A percentile compares a stretch with the other conserved stretches of the same genome.
Conservation (phyloP, 2,329 filamentous ascomycete genomes). For the Aspergillus tamarii region DNA sequence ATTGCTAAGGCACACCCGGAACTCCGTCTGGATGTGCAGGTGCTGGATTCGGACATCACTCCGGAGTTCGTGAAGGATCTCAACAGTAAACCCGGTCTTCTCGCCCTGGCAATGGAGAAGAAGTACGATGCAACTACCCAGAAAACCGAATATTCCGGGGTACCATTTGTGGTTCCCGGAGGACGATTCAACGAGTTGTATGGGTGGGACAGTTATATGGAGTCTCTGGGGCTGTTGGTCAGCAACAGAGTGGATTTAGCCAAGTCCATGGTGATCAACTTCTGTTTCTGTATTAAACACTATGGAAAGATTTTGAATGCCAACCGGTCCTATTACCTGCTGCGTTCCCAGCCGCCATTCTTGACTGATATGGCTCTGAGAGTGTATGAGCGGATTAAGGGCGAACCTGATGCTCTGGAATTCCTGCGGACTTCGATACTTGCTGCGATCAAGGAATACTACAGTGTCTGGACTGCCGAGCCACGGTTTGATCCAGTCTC, state of each 20-base stretch:
- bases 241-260: slow-evolving; percentile 84
- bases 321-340: slow-evolving; percentile 93
- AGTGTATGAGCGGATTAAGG: slow-evolving; percentile 90
- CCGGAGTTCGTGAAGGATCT: slow-evolving; percentile 79
- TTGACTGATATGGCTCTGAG: slow-evolving; percentile 95
- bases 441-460: slow-evolving; percentile 95
- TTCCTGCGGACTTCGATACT: slow-evolving; percentile 80
- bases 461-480: slow-evolving; percentile 80
- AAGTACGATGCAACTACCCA: slow-evolving; percentile 68
- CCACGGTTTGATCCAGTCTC: slow-evolving; percentile 78
- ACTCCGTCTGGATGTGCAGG: slow-evolving; percentile 82
- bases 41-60: slow-evolving; percentile 72
- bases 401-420: slow-evolving; percentile 76
- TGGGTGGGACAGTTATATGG: slow-evolving; percentile 99
- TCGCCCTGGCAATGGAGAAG: slow-evolving; percentile 88
- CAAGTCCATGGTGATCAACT: slow-evolving; percentile 94
- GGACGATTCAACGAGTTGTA: slow-evolving; percentile 98
- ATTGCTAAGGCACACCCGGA: slow-evolving; percentile 80
- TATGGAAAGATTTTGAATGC: slow-evolving; percentile 99
- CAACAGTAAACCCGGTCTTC: slow-evolving; percentile 83
- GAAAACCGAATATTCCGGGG: slow-evolving; percentile 71
- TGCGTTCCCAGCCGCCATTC: slow-evolving; percentile 92
- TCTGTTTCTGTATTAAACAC: slow-evolving; percentile 97
- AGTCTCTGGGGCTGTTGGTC: slow-evolving; percentile 83
- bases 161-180: slow-evolving; percentile 96